Evolutionary conservation across 805 yeast genomes (phyloP), one percentile per base, ranked within the genome.

Genomic region (Nakazawaea wickerhamii): DNA sequence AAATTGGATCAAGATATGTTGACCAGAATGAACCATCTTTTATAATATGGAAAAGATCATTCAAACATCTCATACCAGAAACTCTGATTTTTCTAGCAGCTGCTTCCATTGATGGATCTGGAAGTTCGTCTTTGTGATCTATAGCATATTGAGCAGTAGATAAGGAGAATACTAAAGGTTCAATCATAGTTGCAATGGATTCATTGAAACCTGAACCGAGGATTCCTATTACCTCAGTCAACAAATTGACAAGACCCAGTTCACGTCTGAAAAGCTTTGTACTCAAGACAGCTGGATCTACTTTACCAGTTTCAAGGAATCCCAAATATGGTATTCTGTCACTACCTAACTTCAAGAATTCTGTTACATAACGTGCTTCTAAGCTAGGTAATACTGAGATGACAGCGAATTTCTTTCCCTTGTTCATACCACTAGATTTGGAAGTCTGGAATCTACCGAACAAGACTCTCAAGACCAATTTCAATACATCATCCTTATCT

Each of bases 381-480:
- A 87, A 66, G 46, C 69, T 77, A 4, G 85, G 81, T 38, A 87
- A 60, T 5, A 79, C 65, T 18, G 81, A 69, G 10, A 86, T 67
- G 7, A 86, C 81, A 7, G 93, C 86, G 52, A 70, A 72, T 48
- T 87, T 84, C 50, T 84, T 73, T 25, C 89, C 81, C 43, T 77
- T 73, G 55, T 85, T 85, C 22, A 80, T 74, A 46, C 87, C 88
- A 57, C 84, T 81, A 1, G 76, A 66, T 43, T 69, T 73, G 4
- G 80, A 70, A 1, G 81, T 73, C 60, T 87, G 95, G 7, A 89
- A 87, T 44, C 95, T 73, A 7, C 98, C 98, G 60, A 82, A 91
- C 17, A 93, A 64, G 20, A 93, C 81, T 50, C 96, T 66, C 38
- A 89, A 57, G 4, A 89, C 71, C 23, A 85, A 54, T 1, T 95